These are phyloP conservation scores for Nissolia schottii DNA, from an alignment of 306 rosid genomes.

Conservation along the genomic window DNA sequence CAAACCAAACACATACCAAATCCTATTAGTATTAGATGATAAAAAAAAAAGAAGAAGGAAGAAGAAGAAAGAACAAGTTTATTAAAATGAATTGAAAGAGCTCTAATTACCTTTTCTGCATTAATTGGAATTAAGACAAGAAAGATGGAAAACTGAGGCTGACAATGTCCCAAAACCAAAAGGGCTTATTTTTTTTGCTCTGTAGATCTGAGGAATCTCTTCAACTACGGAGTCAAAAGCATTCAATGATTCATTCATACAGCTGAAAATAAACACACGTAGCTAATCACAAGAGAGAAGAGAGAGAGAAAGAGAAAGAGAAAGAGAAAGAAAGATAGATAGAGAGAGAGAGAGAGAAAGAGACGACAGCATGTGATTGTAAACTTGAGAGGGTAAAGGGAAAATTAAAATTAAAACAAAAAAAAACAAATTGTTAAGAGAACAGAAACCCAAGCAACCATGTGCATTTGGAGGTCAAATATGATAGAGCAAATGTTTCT, in stretches of 20 bases:
- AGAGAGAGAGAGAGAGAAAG: slow-evolving; percentile 6
- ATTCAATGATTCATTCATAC: slow-evolving; percentile 43
- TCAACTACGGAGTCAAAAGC: slow-evolving; percentile 62
- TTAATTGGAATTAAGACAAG: slow-evolving; percentile 23
- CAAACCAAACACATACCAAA: slow-evolving; percentile 4
- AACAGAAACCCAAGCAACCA: slow-evolving; percentile 85
- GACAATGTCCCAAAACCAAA: slow-evolving; percentile 42
- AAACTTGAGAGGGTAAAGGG: slow-evolving; percentile 31
- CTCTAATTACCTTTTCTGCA: slow-evolving; percentile 37
- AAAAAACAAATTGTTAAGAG: slow-evolving; percentile 40
- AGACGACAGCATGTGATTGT: slow-evolving; percentile 48
- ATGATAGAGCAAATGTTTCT: slow-evolving; percentile 58
- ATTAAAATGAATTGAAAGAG: slow-evolving; percentile 23
- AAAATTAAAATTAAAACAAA: not conserved
- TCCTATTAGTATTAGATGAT: slow-evolving; percentile 13
- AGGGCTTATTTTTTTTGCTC: slow-evolving; percentile 25
- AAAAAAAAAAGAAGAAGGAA: not conserved
- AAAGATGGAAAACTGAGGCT: slow-evolving; percentile 40
- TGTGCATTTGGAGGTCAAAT: slow-evolving; percentile 88
- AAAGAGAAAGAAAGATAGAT: not conserved
- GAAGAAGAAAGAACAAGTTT: too few species aligned
- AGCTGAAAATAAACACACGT: slow-evolving; percentile 22
- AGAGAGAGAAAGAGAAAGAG: slow-evolving; percentile 18
- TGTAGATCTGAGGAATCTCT: slow-evolving; percentile 84
- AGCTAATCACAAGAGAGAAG: slow-evolving; percentile 28